These are phyloP conservation scores for Elongisporangium undulatum DNA, from an alignment of 352 stramenopile genomes.

Conservation along the genomic window DNA sequence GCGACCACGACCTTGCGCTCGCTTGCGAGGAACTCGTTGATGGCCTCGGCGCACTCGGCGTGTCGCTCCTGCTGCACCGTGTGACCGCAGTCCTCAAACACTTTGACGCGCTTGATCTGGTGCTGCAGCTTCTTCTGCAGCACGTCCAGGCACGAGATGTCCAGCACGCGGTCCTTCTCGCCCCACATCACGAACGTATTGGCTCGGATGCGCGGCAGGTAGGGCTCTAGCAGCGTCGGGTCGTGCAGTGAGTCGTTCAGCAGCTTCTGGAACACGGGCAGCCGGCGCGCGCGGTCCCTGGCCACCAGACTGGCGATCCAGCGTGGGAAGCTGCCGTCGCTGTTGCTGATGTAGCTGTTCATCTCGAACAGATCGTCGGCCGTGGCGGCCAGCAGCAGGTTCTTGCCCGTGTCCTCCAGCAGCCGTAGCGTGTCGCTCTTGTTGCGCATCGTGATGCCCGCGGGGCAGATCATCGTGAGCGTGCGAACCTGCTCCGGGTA, in stretches of 20 bases:
- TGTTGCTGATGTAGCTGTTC: conserved; percentile 35
- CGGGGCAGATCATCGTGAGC: conserved; percentile 70
- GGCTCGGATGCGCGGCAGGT: conserved; percentile 45
- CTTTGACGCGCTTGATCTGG: conserved; percentile 29
- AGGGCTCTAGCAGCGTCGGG: conserved; percentile 54
- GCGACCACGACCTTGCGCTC: neutral
- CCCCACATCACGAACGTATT: conserved; percentile 71
- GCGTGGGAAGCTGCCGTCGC: conserved; percentile 24
- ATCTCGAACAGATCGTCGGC: conserved; percentile 57
- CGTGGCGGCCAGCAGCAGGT: conserved; percentile 58
- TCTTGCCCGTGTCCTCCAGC: conserved; percentile 56
- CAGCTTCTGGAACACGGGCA: conserved; percentile 60
- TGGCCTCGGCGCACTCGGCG: conserved; percentile 43
- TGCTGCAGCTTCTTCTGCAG: conserved; percentile 42
- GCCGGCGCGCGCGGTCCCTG: conserved; percentile 25
- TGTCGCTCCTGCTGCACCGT: conserved; percentile 66
- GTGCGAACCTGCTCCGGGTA: conserved; percentile 53
- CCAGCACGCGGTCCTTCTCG: conserved; percentile 61
- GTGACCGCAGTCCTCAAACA: conserved; percentile 65
- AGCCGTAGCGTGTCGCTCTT: conserved; percentile 55
- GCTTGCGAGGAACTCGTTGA: conserved; percentile 48
- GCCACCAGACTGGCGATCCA: conserved; percentile 28
- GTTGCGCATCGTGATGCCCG: conserved; percentile 60
- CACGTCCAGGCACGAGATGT: conserved; percentile 62
- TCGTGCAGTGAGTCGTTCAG: conserved; percentile 45